Percentiles rank a stretch among this genome's conserved stretches.
Evolutionary conservation across 2,329 filamentous ascomycete species (phyloP).

Genomic region (Alternaria gansuensis): DNA sequence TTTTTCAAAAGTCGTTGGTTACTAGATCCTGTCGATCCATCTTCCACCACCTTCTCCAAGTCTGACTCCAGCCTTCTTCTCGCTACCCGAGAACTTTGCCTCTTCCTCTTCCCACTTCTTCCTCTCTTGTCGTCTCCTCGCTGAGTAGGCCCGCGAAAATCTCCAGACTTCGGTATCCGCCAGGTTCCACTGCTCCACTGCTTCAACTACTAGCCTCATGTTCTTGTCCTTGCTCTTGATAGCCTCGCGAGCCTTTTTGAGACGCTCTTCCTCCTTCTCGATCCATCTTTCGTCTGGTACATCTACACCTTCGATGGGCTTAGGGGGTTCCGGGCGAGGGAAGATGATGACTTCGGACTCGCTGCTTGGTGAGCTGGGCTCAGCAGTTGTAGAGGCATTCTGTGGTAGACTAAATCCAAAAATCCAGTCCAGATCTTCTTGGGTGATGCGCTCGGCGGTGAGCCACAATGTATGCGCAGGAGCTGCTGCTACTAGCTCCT

Average conservation of each 20-base stretch:
- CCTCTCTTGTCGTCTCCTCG: constrained; percentile 69
- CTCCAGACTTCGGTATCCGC: constrained; percentile 81
- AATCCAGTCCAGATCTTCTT: constrained; percentile 83
- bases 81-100: constrained; percentile 68
- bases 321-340: constrained; percentile 56
- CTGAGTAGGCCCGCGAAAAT: constrained; percentile 74
- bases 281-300: constrained; percentile 63
- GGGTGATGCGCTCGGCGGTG: constrained; percentile 70
- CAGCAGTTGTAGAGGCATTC: constrained; percentile 61
- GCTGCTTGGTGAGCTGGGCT: constrained; percentile 66
- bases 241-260: constrained; percentile 61
- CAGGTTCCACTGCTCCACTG: constrained; percentile 63
- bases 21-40: constrained; percentile 41
- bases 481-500: constrained; percentile 77
- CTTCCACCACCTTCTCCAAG: constrained; percentile 45
- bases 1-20: background rate
- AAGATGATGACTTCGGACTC: constrained; percentile 62
- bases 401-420: constrained; percentile 85
- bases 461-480: constrained; percentile 78
- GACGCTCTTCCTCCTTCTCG: constrained; percentile 63
- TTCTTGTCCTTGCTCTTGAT: constrained; percentile 48
- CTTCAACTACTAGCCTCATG: constrained; percentile 49
- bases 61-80: constrained; percentile 62
- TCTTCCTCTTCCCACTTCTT: constrained; percentile 75
- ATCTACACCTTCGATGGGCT: constrained; percentile 61